Conservation (phyloP, 257 asterid genomes). For the Ilex aquifolium region DNA sequence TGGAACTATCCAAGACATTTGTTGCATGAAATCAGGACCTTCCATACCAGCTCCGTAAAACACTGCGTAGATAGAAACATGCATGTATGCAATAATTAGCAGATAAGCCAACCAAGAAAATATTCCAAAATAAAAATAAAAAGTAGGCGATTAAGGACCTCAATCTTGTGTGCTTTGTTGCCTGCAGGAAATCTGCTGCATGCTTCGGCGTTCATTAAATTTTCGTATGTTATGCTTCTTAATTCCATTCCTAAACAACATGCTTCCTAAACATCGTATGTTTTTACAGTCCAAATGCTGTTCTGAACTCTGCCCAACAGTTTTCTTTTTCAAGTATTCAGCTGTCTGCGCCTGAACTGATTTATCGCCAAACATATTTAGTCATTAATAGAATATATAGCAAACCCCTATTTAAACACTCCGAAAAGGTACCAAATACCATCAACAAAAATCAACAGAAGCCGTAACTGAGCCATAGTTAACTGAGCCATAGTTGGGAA, state of each 20-base stretch:
- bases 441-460: neutral
- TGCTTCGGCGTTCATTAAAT: slow-evolving; percentile 37
- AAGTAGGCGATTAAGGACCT: neutral
- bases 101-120: too few species aligned
- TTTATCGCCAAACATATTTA: slow-evolving; percentile 18
- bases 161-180: slow-evolving; percentile 10
- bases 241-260: slow-evolving; percentile 58
- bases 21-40: too few species aligned
- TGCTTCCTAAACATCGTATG: slow-evolving; percentile 48
- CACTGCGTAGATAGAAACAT: too few species aligned
- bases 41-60: too few species aligned
- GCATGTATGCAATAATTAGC: too few species aligned
- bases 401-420: too few species aligned
- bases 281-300: slow-evolving; percentile 19
- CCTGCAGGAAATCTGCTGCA: slow-evolving; percentile 17
- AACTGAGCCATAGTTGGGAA: neutral
- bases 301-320: slow-evolving; percentile 22
- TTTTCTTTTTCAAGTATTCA: slow-evolving; percentile 50
- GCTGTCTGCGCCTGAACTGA: slow-evolving; percentile 75
- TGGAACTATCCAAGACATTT: too few species aligned
- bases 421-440: neutral
- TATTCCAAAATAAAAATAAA: too few species aligned
- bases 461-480: neutral
- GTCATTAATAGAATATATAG: neutral
- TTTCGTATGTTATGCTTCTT: slow-evolving; percentile 43